Percentiles rank a stretch among this genome's conserved stretches.
phyloP scores from a whole-genome alignment of 2,329 filamentous ascomycete species.

The Trichoderma cornu-damae region DNA sequence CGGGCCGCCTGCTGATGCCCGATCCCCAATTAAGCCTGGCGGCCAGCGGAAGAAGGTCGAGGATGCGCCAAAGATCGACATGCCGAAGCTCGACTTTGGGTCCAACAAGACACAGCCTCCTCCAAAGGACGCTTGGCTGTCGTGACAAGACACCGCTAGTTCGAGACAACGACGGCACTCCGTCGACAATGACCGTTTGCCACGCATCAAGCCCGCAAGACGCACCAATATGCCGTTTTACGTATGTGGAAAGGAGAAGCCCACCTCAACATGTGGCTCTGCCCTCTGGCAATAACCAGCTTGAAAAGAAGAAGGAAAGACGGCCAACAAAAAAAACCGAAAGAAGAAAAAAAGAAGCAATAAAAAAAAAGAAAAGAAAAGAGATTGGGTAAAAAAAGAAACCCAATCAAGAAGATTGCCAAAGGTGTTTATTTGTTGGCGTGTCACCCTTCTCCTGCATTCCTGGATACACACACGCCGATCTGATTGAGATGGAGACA shows the following conservation, averaged over 20 bases:
- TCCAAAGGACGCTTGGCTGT: conserved; percentile 32
- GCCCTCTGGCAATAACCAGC: too few species aligned
- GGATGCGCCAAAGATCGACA: conserved; percentile 57
- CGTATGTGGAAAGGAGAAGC: neutral
- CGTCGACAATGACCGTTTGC: neutral
- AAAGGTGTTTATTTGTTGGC: conserved; percentile 10
- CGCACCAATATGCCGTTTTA: neutral
- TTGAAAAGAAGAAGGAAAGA: neutral
- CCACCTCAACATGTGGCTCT: neutral
- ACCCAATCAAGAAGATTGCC: neutral
- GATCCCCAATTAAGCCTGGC: conserved; percentile 31
- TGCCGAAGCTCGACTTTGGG: conserved; percentile 51
- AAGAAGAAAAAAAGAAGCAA: neutral
- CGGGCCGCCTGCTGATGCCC: conserved; percentile 47
- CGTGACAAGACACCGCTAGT: conserved; percentile 17
- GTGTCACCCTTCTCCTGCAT: conserved; percentile 4
- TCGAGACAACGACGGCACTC: neutral
- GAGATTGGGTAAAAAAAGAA: conserved; percentile 7
- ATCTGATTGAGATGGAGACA: neutral
- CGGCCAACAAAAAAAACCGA: neutral
- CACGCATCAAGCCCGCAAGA: neutral
- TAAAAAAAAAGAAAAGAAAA: neutral
- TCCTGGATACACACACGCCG: neutral
- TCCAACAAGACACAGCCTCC: conserved; percentile 31
- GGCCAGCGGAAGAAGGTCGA: conserved; percentile 46